Evolutionary conservation across 2,329 filamentous ascomycete species (phyloP), one percentile per base, ranked within the genome.

Genomic region (Tolypocladium nubicola): DNA sequence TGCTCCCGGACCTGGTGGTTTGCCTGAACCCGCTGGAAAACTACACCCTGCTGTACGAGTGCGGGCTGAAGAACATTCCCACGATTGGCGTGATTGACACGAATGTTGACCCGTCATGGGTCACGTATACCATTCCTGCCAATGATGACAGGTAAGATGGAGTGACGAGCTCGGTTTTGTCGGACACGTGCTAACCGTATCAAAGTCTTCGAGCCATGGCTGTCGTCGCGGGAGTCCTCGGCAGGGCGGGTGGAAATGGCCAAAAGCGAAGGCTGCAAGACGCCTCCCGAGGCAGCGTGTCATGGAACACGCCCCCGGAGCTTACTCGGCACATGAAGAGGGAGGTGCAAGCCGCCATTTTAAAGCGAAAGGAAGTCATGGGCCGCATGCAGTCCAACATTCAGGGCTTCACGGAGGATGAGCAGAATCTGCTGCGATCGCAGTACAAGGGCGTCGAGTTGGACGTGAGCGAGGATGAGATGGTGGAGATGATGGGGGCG

Each of bases 21-120:
- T 94, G 90, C 68, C 70, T 99, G 65, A 99, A 97, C 71, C 93
- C 93, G 13, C 69, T 93, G 58, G 94, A 99, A 78, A 97, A 99
- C 72, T 90, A 89, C 67, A 85, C 91, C 8, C 70, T 97, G 70
- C 77, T 99, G 67, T 90, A 94, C 72, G 94, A 99, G 77, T 97
- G 94, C 71, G 89, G 88, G 0, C 71, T 91, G 58, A 87, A 90
- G 69, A 89, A 87, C 67, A 89, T 99, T 58, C 94, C 94, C 1
- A 97, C 94, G 0, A 94, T 99, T 66, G 94, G 93, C 52, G 80
- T 99, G 58, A 88, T 97, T 63, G 94, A 99, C 72, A 97, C 94
- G 1, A 89, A 99, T 71, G 87, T 86, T 2, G 89, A 97, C 72
- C 90, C 94, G 0, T 90, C 90, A 0, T 93, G 89, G 84, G 91